phyloP scores from a whole-genome alignment of 2,329 filamentous ascomycete species.

The Pestalotiopsis sp. region DNA sequence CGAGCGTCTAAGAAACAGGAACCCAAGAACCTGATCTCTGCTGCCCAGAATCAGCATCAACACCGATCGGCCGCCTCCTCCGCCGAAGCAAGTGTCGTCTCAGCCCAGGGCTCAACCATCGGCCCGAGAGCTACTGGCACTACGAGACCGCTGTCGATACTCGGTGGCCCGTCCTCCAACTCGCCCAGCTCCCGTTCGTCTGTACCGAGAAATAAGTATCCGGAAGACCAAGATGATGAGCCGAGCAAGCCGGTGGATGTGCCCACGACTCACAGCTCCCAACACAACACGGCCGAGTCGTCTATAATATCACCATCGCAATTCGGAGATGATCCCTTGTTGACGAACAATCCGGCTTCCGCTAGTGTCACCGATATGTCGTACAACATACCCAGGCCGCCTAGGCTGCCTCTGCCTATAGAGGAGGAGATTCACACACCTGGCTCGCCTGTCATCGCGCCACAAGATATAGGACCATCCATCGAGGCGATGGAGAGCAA shows the following conservation, averaged over 20 bases:
- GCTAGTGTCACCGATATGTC: slow-evolving; percentile 64
- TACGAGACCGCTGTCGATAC: slow-evolving; percentile 46
- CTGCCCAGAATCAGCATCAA: slow-evolving; percentile 45
- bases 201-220: slow-evolving; percentile 32
- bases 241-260: slow-evolving; percentile 62
- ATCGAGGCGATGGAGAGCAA: slow-evolving; percentile 55
- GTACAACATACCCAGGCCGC: slow-evolving; percentile 67
- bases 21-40: slow-evolving; percentile 54
- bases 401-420: slow-evolving; percentile 87
- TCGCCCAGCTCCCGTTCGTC: slow-evolving; percentile 37
- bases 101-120: slow-evolving; percentile 58
- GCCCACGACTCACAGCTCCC: slow-evolving; percentile 33
- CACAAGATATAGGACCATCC: slow-evolving; percentile 57
- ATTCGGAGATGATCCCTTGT: slow-evolving; percentile 35
- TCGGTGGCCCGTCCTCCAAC: slow-evolving; percentile 29
- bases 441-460: slow-evolving; percentile 82
- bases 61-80: slow-evolving; percentile 51
- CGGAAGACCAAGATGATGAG: slow-evolving; percentile 38
- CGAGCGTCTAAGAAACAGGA: slow-evolving; percentile 42
- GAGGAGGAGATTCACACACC: slow-evolving; percentile 88
- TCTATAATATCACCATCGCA: slow-evolving; percentile 35
- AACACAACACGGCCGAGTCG: slow-evolving; percentile 20
- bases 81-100: slow-evolving; percentile 62
- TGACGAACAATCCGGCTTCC: slow-evolving; percentile 47
- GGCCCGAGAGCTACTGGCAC: slow-evolving; percentile 47